Base-by-base conservation (phyloP, 1,139 yeast species). In the Trichomonascaceae sp. region DNA sequence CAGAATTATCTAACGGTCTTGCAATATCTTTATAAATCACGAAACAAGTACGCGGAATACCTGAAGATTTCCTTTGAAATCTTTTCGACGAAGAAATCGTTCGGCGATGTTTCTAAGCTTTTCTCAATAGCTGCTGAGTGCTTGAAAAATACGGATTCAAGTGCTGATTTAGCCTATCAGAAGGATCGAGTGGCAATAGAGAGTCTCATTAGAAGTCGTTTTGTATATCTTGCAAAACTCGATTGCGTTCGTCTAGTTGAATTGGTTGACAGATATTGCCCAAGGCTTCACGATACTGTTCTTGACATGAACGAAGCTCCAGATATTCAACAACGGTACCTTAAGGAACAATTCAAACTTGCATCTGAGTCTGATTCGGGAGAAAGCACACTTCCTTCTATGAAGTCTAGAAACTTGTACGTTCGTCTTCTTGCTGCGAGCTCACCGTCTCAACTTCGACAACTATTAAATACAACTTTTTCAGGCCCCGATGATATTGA, bases 1-100 rank as follows among this genome's bases (percentile, higher is more conserved):
- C 84, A 81, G 2, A 72, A 76, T 24, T 86, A 79, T 65, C 77
- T 75, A 60, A 71, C 77, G 50, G 93, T 84, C 0, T 71, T 90
- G 32, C 77, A 84, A 56, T 72, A 76, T 48, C 64, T 85, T 2
- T 87, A 83, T 65, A 71, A 78, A 46, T 70, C 79, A 0, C 81
- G 84, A 56, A 77, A 78, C 8, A 75, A 74, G 54, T 81, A 74
- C 60, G 71, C 81, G 1, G 78, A 82, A 55, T 78, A 85, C 1
- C 62, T 80, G 13, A 70, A 73, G 32, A 70, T 78, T 2, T 74
- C 80, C 70, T 55, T 74, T 12, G 61, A 59, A 24, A 51, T 58
- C n/a, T 54, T 49, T 43, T 45, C 51, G 5, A 47, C 56, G 15
- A 53, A 54, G 20, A 61, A 58, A 12, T 52, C 51, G 9, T 30